These are phyloP conservation scores for Haematococcus lacustris DNA, from an alignment of 139 green algal genomes.

Conservation along the genomic window DNA sequence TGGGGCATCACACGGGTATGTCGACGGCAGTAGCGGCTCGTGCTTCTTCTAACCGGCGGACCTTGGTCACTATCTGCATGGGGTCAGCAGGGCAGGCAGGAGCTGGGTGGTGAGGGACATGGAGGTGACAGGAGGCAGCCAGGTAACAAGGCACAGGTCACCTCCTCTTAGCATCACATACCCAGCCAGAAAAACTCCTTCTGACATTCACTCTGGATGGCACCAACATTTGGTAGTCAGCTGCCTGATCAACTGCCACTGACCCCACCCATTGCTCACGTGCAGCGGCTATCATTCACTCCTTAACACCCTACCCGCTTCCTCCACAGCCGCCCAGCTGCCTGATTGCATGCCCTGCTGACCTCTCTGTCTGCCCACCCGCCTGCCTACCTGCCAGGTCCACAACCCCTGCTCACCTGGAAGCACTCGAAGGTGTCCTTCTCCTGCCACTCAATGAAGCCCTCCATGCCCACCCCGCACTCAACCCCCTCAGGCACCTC, in stretches of 20 bases:
- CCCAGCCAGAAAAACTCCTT: not conserved
- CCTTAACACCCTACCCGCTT: not conserved
- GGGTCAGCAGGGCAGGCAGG: not conserved
- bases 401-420: conserved; percentile 9
- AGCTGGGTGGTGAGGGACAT: not conserved
- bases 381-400: not conserved
- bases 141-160: not conserved
- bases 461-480: conserved; percentile 69
- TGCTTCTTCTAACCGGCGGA: conserved; percentile 37
- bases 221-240: not conserved
- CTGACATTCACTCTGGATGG: not conserved
- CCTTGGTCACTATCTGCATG: conserved; percentile 38
- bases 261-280: not conserved
- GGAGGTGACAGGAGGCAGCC: not conserved
- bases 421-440: conserved; percentile 49
- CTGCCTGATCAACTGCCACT: not conserved
- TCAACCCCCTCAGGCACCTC: conserved; percentile 75
- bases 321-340: not conserved
- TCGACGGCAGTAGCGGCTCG: conserved; percentile 23
- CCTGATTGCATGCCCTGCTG: not conserved
- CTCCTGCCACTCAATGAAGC: conserved; percentile 70
- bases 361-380: not conserved
- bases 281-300: not conserved
- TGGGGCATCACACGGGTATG: no score
- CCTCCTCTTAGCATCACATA: no score